Base-by-base conservation (phyloP, 352 stramenopile genomes). In the Globisporangium apiculatum region DNA sequence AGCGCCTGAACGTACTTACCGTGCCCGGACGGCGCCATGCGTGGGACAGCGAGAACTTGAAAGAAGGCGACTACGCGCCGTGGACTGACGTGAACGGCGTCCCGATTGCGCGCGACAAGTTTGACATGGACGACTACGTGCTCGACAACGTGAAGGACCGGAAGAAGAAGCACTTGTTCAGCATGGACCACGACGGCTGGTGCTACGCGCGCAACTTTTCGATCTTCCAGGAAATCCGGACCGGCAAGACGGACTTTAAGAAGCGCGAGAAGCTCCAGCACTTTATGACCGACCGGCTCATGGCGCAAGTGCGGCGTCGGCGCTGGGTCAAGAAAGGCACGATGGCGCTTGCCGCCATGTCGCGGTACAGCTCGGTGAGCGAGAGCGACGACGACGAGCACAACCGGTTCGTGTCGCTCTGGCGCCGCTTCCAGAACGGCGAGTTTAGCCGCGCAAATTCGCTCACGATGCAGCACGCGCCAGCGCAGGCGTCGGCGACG, bases 71-170 rank as follows among this genome's bases (percentile, higher is more conserved):
- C 56, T 94, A 93, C 37, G 75, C 80, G 3, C 78, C 83, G 9
- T 95, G 85, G 85, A 95, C 85, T 0, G 85, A 95, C 57, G 82
- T 91, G 11, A 94, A 93, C 38, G 85, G 85, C 47, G 77, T 94
- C 17, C 82, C 83, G 7, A 91, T 95, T 59, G 66, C 86, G 2
- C 71, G 79, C 40, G 82, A 93, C 53, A 76, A 83, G 45, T 71
- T 95, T 48, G 76, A 92, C 53, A 51, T 91, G 15, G 67, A 79
- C 31, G 83, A 95, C 35, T 95, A 87, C 54, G 80, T 90, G 17
- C 62, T 94, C 18, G 85, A 95, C 58, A 77, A 73, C 24, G 79
- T 73, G 55, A 89, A 87, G 62, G 83, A 92, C 67, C 78, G 75
- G 64, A 83, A 81, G 59, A 85, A 86, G 58, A 90, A 90, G 40